Evolutionary conservation across 495 filamentous ascomycete species (phyloP), one percentile per base, ranked within the genome.

Genomic region (Cercophora newfieldiana): DNA sequence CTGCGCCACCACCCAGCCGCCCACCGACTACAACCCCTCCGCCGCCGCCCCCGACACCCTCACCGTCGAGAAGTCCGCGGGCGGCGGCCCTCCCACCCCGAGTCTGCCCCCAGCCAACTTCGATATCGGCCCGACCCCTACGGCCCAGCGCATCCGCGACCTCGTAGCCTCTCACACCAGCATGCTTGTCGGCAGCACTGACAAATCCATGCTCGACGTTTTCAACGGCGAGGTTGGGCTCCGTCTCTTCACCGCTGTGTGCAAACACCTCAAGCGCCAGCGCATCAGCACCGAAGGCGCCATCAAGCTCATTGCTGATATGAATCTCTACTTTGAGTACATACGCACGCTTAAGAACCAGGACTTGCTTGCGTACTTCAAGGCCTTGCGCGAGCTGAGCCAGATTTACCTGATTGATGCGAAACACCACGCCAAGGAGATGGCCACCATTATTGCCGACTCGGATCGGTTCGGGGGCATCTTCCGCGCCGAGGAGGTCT

Each of bases 201-300:
- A 99, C 74, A 98, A 98, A 79, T 94, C 90, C 72, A 93, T 97
- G 82, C 87, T 99, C 21, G 95, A 99, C 72, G 95, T 98, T 21
- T 99, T 99, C 81, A 97, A 96, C 76, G 93, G 96, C 79, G 95
- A 99, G 80, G 94, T 98, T 28, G 96, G 95, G 1, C 83, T 98
- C 47, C 89, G 96, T 19, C 85, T 98, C 19, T 98, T 98, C 77
- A 86, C 89, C 0, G 90, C 90, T 16, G 77, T 98, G 37, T 97
- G 94, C 82, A 98, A 99, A 75, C 96, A 99, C 78, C 85, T 99
- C 61, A 98, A 98, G 80, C 88, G 96, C 48, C 95, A 98, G 77
- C 88, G 95, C 66, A 87, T 99, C 77, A 92, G 88, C 71, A 90
- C 92, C 18, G 90, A 93, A 63, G 95, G 95, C 61, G 92, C 95